Conservation (phyloP, 148 eudicot species). For the Vaccinium darrowii region DNA sequence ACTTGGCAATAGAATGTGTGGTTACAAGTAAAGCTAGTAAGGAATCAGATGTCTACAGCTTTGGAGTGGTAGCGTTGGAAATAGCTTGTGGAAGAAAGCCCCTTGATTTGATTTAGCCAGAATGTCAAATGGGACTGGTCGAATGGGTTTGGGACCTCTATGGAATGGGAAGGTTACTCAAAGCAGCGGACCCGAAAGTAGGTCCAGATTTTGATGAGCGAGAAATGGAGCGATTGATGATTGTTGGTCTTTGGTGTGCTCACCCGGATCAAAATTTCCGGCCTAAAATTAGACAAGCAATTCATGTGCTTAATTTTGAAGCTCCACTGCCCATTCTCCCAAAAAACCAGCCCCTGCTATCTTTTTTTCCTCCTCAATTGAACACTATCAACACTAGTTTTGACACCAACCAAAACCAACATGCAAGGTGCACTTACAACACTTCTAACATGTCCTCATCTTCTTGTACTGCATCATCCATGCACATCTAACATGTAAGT, state of each 20-base stretch:
- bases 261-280: not conserved
- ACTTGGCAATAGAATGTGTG: not conserved
- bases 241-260: slow-evolving; percentile 3
- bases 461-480: no score
- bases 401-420: no score
- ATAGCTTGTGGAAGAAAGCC: not conserved
- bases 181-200: not conserved
- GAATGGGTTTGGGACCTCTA: not conserved
- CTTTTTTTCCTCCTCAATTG: no score
- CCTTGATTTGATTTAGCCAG: not conserved
- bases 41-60: not conserved
- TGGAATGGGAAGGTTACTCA: not conserved
- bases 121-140: not conserved
- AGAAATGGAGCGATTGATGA: not conserved
- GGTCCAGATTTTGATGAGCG: not conserved
- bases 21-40: not conserved
- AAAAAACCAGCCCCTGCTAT: no score
- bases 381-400: no score
- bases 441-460: no score
- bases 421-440: not conserved
- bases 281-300: not conserved
- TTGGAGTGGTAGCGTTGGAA: not conserved
- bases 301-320: not conserved
- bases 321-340: not conserved
- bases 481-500: no score